These are phyloP conservation scores for Wickerhamiella australiensis DNA, from an alignment of 805 yeast genomes.

Conservation along the genomic window DNA sequence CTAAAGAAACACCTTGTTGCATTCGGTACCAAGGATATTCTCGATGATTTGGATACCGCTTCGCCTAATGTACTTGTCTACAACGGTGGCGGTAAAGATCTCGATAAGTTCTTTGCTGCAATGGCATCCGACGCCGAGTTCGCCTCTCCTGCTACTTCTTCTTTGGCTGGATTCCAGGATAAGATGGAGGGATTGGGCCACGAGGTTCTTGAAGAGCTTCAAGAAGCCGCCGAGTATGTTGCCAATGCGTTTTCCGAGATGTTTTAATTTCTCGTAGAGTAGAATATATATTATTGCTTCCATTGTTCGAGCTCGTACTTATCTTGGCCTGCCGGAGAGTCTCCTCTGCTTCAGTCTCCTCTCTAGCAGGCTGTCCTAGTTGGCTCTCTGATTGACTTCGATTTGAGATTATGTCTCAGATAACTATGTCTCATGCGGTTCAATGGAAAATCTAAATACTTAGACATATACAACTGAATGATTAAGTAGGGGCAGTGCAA, in stretches of 20 bases:
- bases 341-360: too few relatives aligned
- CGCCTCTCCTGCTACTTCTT: neutral
- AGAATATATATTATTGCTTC: neutral
- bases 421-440: too few relatives aligned
- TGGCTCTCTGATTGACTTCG: too few relatives aligned
- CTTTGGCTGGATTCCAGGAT: neutral
- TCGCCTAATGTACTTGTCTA: conserved; percentile 48
- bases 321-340: neutral
- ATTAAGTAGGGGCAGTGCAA: neutral
- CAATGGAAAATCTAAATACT: too few relatives aligned
- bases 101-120: conserved; percentile 38
- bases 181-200: conserved; percentile 8
- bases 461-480: neutral
- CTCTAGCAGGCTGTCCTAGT: too few relatives aligned
- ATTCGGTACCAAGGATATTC: conserved; percentile 39
- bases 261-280: conserved; percentile 4
- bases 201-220: conserved; percentile 6
- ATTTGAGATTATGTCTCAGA: too few relatives aligned
- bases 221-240: conserved; percentile 7
- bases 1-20: conserved; percentile 41
- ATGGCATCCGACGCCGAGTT: conserved; percentile 9
- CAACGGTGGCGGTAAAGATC: conserved; percentile 49
- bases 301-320: neutral
- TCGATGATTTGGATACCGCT: conserved; percentile 36
- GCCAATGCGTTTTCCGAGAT: conserved; percentile 7